phyloP scores from a whole-genome alignment of 345 rosid genomes.

The Eucalyptus tenuipes region DNA sequence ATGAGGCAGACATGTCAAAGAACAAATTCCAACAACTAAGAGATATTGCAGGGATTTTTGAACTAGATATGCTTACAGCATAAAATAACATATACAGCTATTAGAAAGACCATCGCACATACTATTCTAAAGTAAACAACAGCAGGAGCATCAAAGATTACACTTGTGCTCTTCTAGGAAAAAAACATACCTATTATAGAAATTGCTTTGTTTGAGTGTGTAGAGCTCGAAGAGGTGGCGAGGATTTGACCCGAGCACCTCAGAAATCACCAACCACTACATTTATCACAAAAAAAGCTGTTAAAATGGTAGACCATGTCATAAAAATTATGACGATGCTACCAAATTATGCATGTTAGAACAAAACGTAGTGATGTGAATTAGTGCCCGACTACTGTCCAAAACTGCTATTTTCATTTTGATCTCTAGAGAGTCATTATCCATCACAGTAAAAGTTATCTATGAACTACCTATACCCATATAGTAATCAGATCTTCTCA shows the following conservation, averaged over 20 bases:
- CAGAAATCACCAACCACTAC: conserved; percentile 76
- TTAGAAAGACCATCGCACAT: neutral
- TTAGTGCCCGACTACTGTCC: neutral
- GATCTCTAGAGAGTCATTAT: neutral
- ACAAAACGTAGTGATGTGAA: neutral
- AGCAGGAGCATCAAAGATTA: neutral
- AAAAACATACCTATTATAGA: conserved; percentile 45
- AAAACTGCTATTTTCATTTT: neutral
- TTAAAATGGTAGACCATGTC: neutral
- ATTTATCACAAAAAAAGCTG: neutral
- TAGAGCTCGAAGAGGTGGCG: conserved; percentile 95
- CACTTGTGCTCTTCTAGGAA: neutral
- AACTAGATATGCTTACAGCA: neutral
- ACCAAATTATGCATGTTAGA: neutral
- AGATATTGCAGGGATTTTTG: neutral
- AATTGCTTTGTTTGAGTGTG: conserved; percentile 76
- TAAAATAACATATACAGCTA: neutral
- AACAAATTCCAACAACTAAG: neutral
- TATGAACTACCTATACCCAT: neutral
- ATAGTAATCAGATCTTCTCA: conserved; percentile 14
- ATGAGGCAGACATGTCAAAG: neutral
- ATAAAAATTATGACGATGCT: neutral
- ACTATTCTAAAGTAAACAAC: neutral
- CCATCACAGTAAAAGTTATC: neutral
- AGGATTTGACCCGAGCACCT: conserved; percentile 84